Conservation (phyloP, 1,139 yeast species). For the Geotrichum restrictum region DNA sequence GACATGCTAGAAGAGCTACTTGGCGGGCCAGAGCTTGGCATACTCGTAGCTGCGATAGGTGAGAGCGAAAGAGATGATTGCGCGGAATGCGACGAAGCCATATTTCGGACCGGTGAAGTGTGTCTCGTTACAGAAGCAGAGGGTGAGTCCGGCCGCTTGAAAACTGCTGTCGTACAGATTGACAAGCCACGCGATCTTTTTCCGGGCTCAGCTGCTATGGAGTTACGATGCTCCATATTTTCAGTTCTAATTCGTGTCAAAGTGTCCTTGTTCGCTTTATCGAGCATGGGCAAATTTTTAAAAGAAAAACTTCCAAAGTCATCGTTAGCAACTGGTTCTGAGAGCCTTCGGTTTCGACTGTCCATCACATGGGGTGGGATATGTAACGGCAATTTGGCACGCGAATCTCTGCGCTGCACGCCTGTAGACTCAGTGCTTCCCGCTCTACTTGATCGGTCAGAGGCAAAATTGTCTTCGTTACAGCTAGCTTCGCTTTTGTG, state of each 20-base stretch:
- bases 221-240: conserved; percentile 49
- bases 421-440: conserved; percentile 23
- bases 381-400: conserved; percentile 41
- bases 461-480: conserved; percentile 16
- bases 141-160: conserved; percentile 23
- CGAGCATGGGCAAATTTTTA: conserved; percentile 82
- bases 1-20: conserved; percentile 17
- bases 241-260: conserved; percentile 81
- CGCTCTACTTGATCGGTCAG: conserved; percentile 22
- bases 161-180: conserved; percentile 22
- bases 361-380: conserved; percentile 58
- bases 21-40: conserved; percentile 24
- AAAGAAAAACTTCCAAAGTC: conserved; percentile 94
- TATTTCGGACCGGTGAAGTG: conserved; percentile 19
- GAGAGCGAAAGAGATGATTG: conserved; percentile 23
- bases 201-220: conserved; percentile 6
- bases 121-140: conserved; percentile 12
- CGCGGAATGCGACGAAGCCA: conserved; percentile 17
- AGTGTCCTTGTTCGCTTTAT: conserved; percentile 89
- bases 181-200: conserved; percentile 32
- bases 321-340: conserved; percentile 50
- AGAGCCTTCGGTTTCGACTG: conserved; percentile 57
- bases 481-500: conserved; percentile 16
- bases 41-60: conserved; percentile 18
- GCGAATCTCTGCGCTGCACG: conserved; percentile 10